phyloP scores from a whole-genome alignment of 352 stramenopile genomes.

The Elongisporangium anandrum region DNA sequence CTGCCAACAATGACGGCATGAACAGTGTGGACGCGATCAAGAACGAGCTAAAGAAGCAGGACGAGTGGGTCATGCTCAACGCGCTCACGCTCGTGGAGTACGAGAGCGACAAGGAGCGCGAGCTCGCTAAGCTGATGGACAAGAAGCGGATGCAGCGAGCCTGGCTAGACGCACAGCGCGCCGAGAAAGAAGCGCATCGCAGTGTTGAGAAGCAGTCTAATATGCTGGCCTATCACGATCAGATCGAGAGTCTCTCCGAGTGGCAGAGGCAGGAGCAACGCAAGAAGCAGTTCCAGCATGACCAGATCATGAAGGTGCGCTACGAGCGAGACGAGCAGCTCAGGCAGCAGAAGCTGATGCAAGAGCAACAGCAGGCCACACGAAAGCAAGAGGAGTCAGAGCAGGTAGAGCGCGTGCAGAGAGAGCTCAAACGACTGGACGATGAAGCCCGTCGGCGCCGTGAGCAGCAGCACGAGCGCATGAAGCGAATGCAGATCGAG shows the following conservation, averaged over 20 bases:
- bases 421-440: conserved; percentile 45
- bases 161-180: conserved; percentile 55
- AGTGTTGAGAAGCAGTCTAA: conserved; percentile 27
- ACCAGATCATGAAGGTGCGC: conserved; percentile 45
- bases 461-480: conserved; percentile 40
- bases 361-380: conserved; percentile 25
- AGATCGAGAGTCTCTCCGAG: conserved; percentile 40
- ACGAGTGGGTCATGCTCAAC: conserved; percentile 76
- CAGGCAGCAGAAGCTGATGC: conserved; percentile 34
- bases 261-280: conserved; percentile 43
- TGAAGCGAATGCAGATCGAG: conserved; percentile 41
- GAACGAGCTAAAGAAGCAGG: conserved; percentile 33
- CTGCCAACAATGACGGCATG: background rate
- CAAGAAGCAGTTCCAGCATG: conserved; percentile 48
- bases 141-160: conserved; percentile 60
- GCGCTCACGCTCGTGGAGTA: conserved; percentile 69
- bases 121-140: conserved; percentile 27
- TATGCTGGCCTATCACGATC: conserved; percentile 29
- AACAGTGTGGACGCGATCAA: conserved; percentile 3
- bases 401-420: conserved; percentile 50
- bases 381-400: conserved; percentile 38
- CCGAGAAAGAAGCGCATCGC: conserved; percentile 34
- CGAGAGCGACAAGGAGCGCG: conserved; percentile 50
- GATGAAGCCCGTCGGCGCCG: conserved; percentile 30
- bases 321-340: conserved; percentile 61